phyloP scores from a whole-genome alignment of 75 land plant species.

The Pinus tabuliformis region DNA sequence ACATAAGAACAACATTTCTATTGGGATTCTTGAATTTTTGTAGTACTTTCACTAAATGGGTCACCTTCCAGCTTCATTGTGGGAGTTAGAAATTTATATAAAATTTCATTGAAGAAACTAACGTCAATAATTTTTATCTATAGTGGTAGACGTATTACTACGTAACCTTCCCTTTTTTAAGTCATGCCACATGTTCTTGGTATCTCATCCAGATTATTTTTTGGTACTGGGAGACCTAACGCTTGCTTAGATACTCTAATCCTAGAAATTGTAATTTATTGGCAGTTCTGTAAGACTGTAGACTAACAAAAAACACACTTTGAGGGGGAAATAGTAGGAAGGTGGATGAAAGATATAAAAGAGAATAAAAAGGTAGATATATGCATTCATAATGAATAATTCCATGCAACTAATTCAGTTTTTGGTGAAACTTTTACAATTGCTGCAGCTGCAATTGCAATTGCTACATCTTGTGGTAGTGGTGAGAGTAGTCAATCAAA shows the following conservation, averaged over 20 bases:
- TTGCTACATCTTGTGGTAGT: constrained; percentile 16
- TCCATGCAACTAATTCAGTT: constrained; percentile 80
- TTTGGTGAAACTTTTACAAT: constrained; percentile 90
- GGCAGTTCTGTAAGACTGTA: constrained; percentile 8
- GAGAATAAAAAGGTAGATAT: constrained; percentile 61
- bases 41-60: too few relatives aligned
- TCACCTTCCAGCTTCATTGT: too few relatives aligned
- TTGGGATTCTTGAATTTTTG: too few relatives aligned
- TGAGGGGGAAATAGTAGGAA: constrained; percentile 44
- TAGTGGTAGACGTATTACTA: background rate
- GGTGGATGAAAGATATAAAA: constrained; percentile 80
- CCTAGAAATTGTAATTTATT: background rate
- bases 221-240: background rate
- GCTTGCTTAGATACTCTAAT: background rate
- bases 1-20: too few relatives aligned
- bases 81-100: too few relatives aligned
- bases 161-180: background rate
- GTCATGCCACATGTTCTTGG: background rate
- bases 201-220: background rate
- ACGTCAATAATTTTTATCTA: too few relatives aligned
- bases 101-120: too few relatives aligned
- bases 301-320: constrained; percentile 4
- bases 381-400: constrained; percentile 60
- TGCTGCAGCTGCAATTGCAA: constrained; percentile 65
- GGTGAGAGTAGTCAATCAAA: constrained; percentile 11